Conservation (phyloP, 495 filamentous ascomycete genomes). For the Tuber borchii region DNA sequence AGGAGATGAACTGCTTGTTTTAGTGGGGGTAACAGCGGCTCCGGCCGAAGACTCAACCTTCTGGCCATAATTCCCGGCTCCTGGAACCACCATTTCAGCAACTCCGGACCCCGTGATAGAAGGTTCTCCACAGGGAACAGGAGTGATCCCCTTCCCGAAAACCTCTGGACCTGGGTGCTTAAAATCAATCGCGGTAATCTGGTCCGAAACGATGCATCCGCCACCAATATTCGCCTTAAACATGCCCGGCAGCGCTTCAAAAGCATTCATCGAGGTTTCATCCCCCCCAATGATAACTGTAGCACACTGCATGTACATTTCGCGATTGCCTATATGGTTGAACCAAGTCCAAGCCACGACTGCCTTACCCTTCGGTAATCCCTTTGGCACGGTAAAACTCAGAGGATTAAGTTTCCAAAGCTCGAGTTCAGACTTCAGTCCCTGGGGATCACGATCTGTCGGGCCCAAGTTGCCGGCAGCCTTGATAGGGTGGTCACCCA, state of each 20-base stretch:
- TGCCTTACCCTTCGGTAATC: constrained; percentile 54
- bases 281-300: constrained; percentile 53
- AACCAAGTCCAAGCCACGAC: constrained; percentile 79
- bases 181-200: constrained; percentile 11
- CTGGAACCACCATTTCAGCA: neutral
- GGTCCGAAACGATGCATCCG: constrained; percentile 12
- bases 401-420: constrained; percentile 27
- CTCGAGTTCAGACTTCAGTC: constrained; percentile 23
- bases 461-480: neutral
- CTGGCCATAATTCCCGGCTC: neutral
- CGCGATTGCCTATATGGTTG: constrained; percentile 77
- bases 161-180: constrained; percentile 9
- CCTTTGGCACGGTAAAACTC: constrained; percentile 54
- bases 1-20: neutral
- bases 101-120: neutral
- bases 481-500: constrained; percentile 74
- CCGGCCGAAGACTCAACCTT: neutral
- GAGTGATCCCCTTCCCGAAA: neutral
- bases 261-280: constrained; percentile 34
- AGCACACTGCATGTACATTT: constrained; percentile 93
- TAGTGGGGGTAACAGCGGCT: neutral
- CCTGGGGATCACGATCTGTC: constrained; percentile 47
- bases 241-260: constrained; percentile 60
- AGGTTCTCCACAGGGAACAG: neutral
- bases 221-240: constrained; percentile 64